Evolutionary conservation across 352 stramenopile genomes (phyloP), one percentile per base, ranked within the genome.

Genomic region (Phytopythium ostracodes): DNA sequence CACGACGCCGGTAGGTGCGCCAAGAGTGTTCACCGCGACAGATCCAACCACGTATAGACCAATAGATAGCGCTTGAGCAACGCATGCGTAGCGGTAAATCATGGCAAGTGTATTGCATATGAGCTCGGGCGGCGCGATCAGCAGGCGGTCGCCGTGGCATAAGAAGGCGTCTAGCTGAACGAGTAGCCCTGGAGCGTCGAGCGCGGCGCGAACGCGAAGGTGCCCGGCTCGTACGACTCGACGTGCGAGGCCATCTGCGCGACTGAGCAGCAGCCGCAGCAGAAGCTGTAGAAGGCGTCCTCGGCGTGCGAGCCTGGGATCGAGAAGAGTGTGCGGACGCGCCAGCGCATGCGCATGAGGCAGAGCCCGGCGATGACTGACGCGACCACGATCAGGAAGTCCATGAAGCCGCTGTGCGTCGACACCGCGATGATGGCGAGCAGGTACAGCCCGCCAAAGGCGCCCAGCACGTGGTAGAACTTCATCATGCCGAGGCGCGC

Each of bases 211-310:
- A 93, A 91, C 12, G 72, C 56, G 60, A 83, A 88, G 29, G 59
- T 58, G 31, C 81, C 84, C 1, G 81, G 84, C 69, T 89, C 76
- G 64, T 91, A 93, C 55, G 81, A 87, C 67, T 91, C 78, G 59
- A 93, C 81, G 63, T 93, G 79, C 24, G 81, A 87, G 12, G 81
- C 84, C 78, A 91, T 89, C 65, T 92, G 84, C 12, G 84, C 84
- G 55, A 91, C 74, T 2, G 81, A 88, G 71, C 84, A 92, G 71
- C 75, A 90, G 60, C 75, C 77, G 64, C 84, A 92, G 68, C 70
- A 92, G 35, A 72, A 62, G 47, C 75, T 73, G 64, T 68, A 74
- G 20, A 67, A 66, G 12, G 60, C 64, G 60, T 91, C 84, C 55
- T 91, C 75, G 6, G 71, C 49, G 14, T 79, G 70, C 56, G 75